These are phyloP conservation scores for Podospora fimiseda DNA, from an alignment of 495 filamentous ascomycete species.

Conservation along the genomic window DNA sequence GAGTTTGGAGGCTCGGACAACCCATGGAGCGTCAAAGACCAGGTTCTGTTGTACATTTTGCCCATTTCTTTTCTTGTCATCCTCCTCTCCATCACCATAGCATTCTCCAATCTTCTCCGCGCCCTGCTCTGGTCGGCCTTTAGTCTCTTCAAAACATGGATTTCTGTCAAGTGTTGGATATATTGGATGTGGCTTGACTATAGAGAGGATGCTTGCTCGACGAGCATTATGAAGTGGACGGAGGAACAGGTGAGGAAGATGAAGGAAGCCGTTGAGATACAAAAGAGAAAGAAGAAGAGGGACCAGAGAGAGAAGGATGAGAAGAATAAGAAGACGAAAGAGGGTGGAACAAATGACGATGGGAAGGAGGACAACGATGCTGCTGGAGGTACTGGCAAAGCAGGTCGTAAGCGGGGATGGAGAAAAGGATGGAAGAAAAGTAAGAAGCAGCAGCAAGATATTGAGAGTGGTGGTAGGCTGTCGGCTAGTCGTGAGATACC, in stretches of 20 bases:
- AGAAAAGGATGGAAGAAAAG: too few relatives aligned
- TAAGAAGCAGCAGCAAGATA: too few relatives aligned
- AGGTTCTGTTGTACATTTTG: background rate
- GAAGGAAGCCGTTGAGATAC: background rate
- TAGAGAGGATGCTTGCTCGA: background rate
- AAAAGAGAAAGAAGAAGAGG: background rate
- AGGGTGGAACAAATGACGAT: background rate
- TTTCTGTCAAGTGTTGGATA: background rate
- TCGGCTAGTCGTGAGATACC: too few relatives aligned
- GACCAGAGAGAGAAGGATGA: background rate
- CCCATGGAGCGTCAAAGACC: background rate
- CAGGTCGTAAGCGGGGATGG: too few relatives aligned
- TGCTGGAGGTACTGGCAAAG: background rate
- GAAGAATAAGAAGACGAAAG: background rate
- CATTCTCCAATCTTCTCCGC: background rate
- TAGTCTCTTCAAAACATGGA: background rate
- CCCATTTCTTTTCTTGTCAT: background rate
- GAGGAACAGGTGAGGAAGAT: background rate
- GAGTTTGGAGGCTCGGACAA: background rate
- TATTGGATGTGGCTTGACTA: background rate
- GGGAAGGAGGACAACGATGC: background rate
- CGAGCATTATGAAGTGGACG: background rate
- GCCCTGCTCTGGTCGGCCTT: background rate
- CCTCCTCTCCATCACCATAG: background rate
- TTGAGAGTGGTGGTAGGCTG: too few relatives aligned